These are phyloP conservation scores for Solanum sejunctum DNA, from an alignment of 257 asterid species.

Conservation along the genomic window DNA sequence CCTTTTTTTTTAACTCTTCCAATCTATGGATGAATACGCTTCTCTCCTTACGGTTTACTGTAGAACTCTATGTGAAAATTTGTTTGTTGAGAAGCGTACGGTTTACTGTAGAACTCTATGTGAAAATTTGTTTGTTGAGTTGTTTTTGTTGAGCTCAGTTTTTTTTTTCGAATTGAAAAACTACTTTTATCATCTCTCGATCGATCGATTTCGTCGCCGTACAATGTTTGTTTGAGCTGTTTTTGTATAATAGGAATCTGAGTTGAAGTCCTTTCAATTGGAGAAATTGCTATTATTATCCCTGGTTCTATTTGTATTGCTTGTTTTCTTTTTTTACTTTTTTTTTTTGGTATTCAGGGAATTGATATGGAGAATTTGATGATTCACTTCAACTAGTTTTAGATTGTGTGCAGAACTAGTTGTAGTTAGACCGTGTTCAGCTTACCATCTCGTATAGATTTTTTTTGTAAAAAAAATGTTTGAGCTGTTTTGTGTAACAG, in stretches of 20 bases:
- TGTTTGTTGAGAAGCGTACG: neutral
- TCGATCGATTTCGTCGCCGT: neutral
- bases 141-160: neutral
- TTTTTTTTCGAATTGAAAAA: no score
- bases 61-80: neutral
- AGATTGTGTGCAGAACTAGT: neutral
- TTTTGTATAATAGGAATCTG: neutral
- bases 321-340: neutral
- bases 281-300: neutral
- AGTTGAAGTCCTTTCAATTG: neutral
- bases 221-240: neutral
- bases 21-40: neutral
- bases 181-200: neutral
- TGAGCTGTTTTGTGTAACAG: neutral
- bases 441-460: neutral
- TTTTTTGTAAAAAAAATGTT: neutral
- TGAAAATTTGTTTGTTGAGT: neutral
- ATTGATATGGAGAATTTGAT: neutral
- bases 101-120: neutral
- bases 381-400: neutral
- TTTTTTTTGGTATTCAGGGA: neutral
- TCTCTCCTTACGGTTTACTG: neutral
- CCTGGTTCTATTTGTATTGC: neutral
- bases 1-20: neutral
- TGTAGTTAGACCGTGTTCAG: neutral